phyloP scores from a whole-genome alignment of 768 basidiomycete genomes.

The Boletus barrowsii region DNA sequence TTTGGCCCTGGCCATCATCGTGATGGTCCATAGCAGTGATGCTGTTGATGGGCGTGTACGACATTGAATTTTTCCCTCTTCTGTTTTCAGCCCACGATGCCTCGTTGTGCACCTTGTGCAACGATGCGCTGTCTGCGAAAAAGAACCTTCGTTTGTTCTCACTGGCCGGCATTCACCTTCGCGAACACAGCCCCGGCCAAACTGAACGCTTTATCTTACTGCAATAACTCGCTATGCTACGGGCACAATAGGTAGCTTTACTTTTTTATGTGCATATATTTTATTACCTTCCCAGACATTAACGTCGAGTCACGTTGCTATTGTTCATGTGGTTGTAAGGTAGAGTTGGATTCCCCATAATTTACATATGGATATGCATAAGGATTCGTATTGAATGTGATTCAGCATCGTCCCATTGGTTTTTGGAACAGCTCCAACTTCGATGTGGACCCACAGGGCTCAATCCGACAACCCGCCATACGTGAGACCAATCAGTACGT shows the following conservation, averaged over 20 bases:
- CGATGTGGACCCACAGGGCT: neutral
- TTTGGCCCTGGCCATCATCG: constrained; percentile 7
- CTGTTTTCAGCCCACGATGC: neutral
- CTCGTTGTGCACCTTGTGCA: constrained; percentile 1
- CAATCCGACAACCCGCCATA: neutral
- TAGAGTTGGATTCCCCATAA: constrained; percentile 8
- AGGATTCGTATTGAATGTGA: neutral
- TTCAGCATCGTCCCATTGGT: neutral
- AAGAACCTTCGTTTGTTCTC: constrained; percentile 3
- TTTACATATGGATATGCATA: constrained; percentile 8
- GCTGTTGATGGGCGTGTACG: neutral
- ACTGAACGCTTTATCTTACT: neutral
- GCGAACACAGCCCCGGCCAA: neutral
- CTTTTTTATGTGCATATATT: constrained; percentile 23
- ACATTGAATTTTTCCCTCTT: neutral
- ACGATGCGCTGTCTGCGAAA: constrained; percentile 6
- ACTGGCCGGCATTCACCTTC: constrained; percentile 4
- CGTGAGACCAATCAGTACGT: constrained; percentile 1
- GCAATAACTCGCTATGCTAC: constrained; percentile 8
- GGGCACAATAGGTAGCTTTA: constrained; percentile 14
- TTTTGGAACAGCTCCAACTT: neutral
- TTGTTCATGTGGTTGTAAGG: constrained; percentile 16
- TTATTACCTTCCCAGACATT: constrained; percentile 26
- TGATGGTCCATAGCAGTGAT: constrained; percentile 7
- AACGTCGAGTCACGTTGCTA: constrained; percentile 11